Percentiles rank a stretch among this genome's conserved stretches.
phyloP scores from a whole-genome alignment of 257 asterid species.

The Gynochthodes officinalis region DNA sequence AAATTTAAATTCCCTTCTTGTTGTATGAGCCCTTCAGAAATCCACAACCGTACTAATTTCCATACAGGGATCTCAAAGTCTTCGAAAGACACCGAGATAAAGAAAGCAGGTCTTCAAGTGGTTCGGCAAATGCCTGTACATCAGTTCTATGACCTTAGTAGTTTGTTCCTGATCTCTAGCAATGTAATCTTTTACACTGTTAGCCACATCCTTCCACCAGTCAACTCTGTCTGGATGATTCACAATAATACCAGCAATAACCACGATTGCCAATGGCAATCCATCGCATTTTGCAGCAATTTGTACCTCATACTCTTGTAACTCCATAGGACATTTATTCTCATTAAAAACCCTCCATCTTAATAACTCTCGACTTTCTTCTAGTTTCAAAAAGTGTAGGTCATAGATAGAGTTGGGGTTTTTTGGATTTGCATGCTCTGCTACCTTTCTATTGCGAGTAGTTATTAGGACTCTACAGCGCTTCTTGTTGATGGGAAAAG shows the following conservation, averaged over 20 bases:
- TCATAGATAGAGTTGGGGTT: background rate
- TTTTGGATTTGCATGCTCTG: background rate
- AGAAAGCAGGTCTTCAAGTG: slow-evolving; percentile 20
- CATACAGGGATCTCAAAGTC: slow-evolving; percentile 8
- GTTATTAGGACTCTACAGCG: slow-evolving; percentile 9
- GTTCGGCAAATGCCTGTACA: slow-evolving; percentile 23
- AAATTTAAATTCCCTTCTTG: background rate
- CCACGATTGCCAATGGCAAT: slow-evolving; percentile 21
- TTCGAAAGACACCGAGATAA: slow-evolving; percentile 23
- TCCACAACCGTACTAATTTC: slow-evolving; percentile 26
- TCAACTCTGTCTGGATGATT: background rate
- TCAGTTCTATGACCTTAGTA: slow-evolving; percentile 12
- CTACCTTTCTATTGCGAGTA: background rate
- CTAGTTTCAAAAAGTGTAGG: background rate
- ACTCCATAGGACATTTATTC: background rate
- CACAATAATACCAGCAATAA: slow-evolving; percentile 31
- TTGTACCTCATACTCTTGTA: background rate
- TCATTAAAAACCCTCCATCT: slow-evolving; percentile 17
- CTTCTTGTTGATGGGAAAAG: slow-evolving; percentile 8
- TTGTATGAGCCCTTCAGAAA: slow-evolving; percentile 28
- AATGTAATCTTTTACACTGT: slow-evolving; percentile 5
- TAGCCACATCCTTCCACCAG: slow-evolving; percentile 26
- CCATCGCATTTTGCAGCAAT: slow-evolving; percentile 10
- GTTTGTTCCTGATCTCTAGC: slow-evolving; percentile 2
- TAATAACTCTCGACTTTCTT: slow-evolving; percentile 7